These are phyloP conservation scores for Chenopodium formosanum DNA, from an alignment of 148 eudicot genomes.

Conservation along the genomic window DNA sequence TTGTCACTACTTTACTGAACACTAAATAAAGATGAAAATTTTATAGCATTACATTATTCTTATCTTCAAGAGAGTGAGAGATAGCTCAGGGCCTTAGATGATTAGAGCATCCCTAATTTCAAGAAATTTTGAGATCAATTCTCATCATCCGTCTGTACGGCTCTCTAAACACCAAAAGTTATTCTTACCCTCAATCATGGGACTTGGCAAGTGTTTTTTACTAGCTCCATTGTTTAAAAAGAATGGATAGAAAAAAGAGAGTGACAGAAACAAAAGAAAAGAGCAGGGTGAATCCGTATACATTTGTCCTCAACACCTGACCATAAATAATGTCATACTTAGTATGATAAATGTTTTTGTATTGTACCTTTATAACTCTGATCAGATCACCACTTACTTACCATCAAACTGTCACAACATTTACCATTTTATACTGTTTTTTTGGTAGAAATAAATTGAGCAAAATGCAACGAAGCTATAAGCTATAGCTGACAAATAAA, in stretches of 20 bases:
- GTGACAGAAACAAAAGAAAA: background rate
- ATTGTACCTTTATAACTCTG: background rate
- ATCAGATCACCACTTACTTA: background rate
- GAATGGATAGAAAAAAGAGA: background rate
- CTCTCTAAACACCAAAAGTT: no score
- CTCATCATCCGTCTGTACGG: no score
- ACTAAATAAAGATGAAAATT: no score
- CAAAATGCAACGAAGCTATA: no score
- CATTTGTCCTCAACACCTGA: background rate
- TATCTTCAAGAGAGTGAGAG: no score
- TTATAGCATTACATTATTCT: no score
- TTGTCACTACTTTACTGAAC: no score
- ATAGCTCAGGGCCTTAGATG: no score
- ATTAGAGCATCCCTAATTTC: no score
- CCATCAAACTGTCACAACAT: conserved; percentile 1
- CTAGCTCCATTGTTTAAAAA: background rate
- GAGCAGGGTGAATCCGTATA: background rate
- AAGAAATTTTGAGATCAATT: no score
- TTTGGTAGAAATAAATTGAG: no score
- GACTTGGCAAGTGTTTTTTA: background rate
- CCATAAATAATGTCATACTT: background rate
- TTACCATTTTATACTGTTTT: background rate
- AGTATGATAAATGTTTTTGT: background rate
- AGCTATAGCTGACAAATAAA: no score
- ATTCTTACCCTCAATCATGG: background rate